Percentiles rank a stretch among this genome's conserved stretches.
These are phyloP conservation scores for Coriolopsis trogii DNA, from an alignment of 1,284 basidiomycete genomes.

Conservation along the genomic window DNA sequence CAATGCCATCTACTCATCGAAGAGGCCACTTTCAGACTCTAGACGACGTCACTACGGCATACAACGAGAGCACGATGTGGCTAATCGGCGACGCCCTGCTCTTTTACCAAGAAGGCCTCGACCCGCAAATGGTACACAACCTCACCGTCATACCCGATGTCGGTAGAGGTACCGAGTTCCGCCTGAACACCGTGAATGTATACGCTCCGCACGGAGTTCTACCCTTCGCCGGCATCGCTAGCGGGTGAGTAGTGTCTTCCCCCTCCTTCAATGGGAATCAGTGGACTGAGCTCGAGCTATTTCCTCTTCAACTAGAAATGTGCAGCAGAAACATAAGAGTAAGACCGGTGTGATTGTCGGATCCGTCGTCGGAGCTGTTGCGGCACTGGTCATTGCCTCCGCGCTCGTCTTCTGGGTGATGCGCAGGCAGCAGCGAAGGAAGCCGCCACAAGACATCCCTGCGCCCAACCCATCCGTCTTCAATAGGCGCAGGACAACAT, in stretches of 20 bases:
- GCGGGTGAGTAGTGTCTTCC: neutral
- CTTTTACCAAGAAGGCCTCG: conserved; percentile 37
- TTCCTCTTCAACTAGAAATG: neutral
- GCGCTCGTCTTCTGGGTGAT: conserved; percentile 6
- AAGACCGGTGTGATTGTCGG: conserved; percentile 15
- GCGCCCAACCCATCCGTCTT: no score
- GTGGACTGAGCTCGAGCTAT: neutral
- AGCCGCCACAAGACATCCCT: no score
- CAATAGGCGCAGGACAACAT: no score
- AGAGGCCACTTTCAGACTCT: no score
- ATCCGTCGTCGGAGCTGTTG: conserved; percentile 10
- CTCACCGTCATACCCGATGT: conserved; percentile 34
- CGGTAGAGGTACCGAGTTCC: conserved; percentile 19
- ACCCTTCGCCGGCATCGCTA: no score
- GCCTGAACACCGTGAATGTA: conserved; percentile 26
- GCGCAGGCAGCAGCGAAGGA: neutral
- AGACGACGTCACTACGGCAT: conserved; percentile 29
- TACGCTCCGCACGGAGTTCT: conserved; percentile 12
- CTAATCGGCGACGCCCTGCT: conserved; percentile 36
- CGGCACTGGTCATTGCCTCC: conserved; percentile 2
- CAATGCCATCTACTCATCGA: no score
- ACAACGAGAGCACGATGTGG: conserved; percentile 38
- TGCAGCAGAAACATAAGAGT: neutral
- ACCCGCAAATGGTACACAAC: conserved; percentile 33
- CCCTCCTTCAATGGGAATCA: neutral